Base-by-base conservation (phyloP, 768 basidiomycete genomes). In the Galerina marginata region DNA sequence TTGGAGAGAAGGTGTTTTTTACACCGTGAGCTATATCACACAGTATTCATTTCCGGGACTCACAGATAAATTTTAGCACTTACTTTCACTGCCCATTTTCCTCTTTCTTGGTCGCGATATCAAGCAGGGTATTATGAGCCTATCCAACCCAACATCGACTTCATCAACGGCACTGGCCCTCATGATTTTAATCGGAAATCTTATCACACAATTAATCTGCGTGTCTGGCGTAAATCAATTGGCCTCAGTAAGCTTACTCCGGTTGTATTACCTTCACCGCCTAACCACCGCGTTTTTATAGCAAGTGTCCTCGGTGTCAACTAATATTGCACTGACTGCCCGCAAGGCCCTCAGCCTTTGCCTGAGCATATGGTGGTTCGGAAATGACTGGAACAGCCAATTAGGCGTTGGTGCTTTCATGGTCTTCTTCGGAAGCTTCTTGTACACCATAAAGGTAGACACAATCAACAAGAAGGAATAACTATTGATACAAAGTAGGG, bases 1-100 rank as follows among this genome's bases (percentile, higher is more conserved):
- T 63, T 95, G 93, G 93, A 85, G 83, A 66, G 93, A 94, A 72
- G 88, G 87, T 3, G 80, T 94, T 2, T 94, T 95, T 69, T 95
- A 94, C 71, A 91, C 88, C 36, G 92, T 93, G 69, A 58, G 66
- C 20, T 16, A 40, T 29, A 14, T 56, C 26, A 15, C 26, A 37
- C 2, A 11, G 37, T 52, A 5, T 29, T 16, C 48, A 23, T 59
- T 37, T 39, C 16, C 38, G 40, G 25, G 29, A 42, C 15, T 59
- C n/a, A 33, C 37, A 47, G 37, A 15, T 25, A 25, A 6, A 26
- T 53, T 33, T 54, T 68, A 95, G 93, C 92, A 95, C 69, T 78
- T 83, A 58, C 79, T 95, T 12, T 91, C 91, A 0, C 78, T 94
- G n/a, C 92, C 92, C 0, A 77, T 88, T 37, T 92, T 92, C 74